Evolutionary conservation across 192 early-diverging fungal genomes (phyloP).

Genomic region (Oehlia diaphana): DNA sequence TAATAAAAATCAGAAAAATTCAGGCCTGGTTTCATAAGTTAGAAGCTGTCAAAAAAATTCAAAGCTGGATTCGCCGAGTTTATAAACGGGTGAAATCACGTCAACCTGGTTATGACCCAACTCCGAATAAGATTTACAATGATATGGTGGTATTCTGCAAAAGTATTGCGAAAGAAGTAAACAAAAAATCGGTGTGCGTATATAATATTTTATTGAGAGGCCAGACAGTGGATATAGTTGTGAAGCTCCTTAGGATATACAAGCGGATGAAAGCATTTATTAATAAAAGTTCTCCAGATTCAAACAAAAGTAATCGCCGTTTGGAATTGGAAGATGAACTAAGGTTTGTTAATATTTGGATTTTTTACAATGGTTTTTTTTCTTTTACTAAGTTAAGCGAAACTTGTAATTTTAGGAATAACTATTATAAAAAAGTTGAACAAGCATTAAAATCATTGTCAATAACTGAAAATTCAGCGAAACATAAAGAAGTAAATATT

Average conservation of each 20-base stretch:
- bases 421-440: conserved; percentile 7
- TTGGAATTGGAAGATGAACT: background rate
- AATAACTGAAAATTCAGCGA: background rate
- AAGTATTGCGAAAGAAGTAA: background rate
- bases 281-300: background rate
- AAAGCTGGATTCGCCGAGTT: background rate
- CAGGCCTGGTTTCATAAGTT: too few relatives aligned
- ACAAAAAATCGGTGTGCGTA: background rate
- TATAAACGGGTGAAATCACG: conserved; percentile 12
- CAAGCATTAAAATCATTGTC: conserved; percentile 4
- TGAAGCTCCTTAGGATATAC: conserved; percentile 4
- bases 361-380: background rate
- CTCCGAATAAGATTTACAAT: background rate
- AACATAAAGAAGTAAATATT: background rate
- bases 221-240: background rate
- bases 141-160: conserved; percentile 9
- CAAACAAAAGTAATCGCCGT: background rate
- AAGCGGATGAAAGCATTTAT: background rate
- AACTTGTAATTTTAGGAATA: conserved; percentile 2
- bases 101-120: background rate
- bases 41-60: too few relatives aligned
- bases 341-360: background rate
- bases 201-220: conserved; percentile 17
- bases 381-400: background rate
- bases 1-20: too few relatives aligned